Evolutionary conservation across 1,139 yeast genomes (phyloP).

Genomic region (Zhuliangozyma blackwelliae): DNA sequence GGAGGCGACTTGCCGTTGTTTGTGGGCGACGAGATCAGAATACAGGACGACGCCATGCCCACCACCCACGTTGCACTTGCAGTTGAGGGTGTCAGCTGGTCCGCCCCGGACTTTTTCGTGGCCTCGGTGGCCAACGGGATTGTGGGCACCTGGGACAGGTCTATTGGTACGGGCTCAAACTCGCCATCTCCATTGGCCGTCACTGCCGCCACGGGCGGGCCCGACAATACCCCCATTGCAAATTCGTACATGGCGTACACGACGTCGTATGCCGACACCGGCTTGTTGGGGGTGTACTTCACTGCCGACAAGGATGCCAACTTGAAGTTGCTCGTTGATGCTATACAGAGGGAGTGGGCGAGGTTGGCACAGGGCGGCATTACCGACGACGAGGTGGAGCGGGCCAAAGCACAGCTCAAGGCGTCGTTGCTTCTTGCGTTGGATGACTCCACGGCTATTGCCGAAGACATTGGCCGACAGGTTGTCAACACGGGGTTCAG

Average conservation of each 20-base stretch:
- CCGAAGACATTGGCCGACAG: constrained; percentile 97
- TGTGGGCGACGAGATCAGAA: constrained; percentile 79
- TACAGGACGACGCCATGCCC: constrained; percentile 80
- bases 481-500: constrained; percentile 91
- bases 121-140: constrained; percentile 96
- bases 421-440: constrained; percentile 85
- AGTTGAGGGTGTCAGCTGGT: constrained; percentile 98
- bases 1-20: constrained; percentile 79
- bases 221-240: constrained; percentile 56
- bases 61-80: constrained; percentile 90
- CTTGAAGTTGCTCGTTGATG: constrained; percentile 64
- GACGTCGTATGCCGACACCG: constrained; percentile 95
- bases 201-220: constrained; percentile 64
- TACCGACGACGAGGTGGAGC: constrained; percentile 80
- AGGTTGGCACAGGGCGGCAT: constrained; percentile 74
- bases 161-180: constrained; percentile 70
- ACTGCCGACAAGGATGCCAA: constrained; percentile 74
- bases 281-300: constrained; percentile 94
- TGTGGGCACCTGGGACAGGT: constrained; percentile 96
- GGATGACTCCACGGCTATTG: constrained; percentile 94
- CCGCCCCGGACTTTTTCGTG: constrained; percentile 90
- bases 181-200: constrained; percentile 77
- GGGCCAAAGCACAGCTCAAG: constrained; percentile 91
- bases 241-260: constrained; percentile 95
- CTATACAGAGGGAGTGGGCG: constrained; percentile 83